Evolutionary conservation across 202 grass and related monocot genomes (phyloP).

Genomic region (Digitaria exilis): DNA sequence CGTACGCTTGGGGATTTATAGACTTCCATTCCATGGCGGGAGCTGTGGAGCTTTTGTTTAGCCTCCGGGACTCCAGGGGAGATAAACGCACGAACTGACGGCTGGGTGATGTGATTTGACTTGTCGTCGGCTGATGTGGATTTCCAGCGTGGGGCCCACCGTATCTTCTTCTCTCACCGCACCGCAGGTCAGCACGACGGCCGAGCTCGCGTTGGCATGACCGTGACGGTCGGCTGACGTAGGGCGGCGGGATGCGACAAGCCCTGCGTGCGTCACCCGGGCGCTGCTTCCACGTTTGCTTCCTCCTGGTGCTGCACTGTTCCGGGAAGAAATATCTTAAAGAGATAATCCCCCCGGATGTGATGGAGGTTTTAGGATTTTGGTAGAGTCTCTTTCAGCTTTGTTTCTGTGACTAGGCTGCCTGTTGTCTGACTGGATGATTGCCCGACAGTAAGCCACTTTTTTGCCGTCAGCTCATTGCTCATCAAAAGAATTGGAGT

Average conservation of each 20-base stretch:
- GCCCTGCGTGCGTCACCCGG: not conserved
- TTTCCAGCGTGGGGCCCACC: not conserved
- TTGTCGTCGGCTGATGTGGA: not conserved
- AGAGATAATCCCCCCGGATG: not conserved
- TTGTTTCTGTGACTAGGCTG: too few species aligned
- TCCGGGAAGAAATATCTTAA: not conserved
- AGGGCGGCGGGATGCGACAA: slow-evolving; percentile 14
- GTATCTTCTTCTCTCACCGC: not conserved
- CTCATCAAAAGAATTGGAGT: too few species aligned
- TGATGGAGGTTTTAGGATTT: not conserved
- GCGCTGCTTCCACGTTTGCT: not conserved
- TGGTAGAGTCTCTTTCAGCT: too few species aligned
- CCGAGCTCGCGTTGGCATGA: not conserved
- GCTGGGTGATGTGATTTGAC: not conserved
- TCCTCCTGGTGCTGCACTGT: not conserved
- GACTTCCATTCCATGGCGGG: not conserved
- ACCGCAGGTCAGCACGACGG: not conserved
- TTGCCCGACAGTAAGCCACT: too few species aligned
- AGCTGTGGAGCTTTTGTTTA: too few species aligned
- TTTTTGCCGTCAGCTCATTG: too few species aligned
- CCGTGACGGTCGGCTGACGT: not conserved
- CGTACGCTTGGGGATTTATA: not conserved
- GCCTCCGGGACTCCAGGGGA: not conserved
- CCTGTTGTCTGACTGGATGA: too few species aligned
- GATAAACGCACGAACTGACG: not conserved